These are phyloP conservation scores for Blastocladiella britannica DNA, from an alignment of 192 early-diverging fungal species.

Conservation along the genomic window DNA sequence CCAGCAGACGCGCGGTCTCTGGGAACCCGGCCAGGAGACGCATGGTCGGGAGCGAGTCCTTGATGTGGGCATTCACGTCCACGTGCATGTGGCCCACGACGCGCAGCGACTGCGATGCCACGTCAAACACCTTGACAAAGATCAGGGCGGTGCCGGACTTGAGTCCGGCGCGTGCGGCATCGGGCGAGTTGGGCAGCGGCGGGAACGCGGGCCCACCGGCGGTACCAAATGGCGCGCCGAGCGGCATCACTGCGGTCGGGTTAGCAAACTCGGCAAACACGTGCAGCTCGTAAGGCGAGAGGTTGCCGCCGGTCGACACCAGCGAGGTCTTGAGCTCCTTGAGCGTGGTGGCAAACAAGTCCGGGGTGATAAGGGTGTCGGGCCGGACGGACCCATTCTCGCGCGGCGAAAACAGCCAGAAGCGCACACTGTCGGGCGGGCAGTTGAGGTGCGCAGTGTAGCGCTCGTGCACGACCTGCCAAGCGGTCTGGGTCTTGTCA, in stretches of 20 bases:
- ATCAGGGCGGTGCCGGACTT: constrained; percentile 28
- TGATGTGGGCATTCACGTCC: not conserved
- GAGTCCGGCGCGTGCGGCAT: constrained; percentile 33
- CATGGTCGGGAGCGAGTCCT: constrained; percentile 2
- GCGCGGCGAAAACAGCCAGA: constrained; percentile 73
- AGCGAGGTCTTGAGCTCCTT: not conserved
- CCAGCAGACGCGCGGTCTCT: constrained; percentile 2
- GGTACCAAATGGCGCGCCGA: too few relatives aligned
- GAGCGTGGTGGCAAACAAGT: constrained; percentile 1
- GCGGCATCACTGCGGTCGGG: constrained; percentile 20
- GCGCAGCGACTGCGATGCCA: constrained; percentile 1
- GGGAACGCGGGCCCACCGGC: not conserved
- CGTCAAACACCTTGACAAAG: constrained; percentile 34
- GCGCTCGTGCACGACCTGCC: not conserved
- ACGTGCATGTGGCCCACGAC: not conserved
- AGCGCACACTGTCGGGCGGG: constrained; percentile 30
- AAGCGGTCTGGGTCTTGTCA: not conserved
- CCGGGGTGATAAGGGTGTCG: constrained; percentile 29
- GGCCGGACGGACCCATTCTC: constrained; percentile 81
- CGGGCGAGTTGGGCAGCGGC: not conserved
- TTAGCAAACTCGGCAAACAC: constrained; percentile 27
- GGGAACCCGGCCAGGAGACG: not conserved
- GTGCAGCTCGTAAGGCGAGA: constrained; percentile 15
- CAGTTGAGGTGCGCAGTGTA: constrained; percentile 18
- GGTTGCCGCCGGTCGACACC: not conserved